A percentile compares a stretch with the other conserved stretches of the same genome.
These are phyloP conservation scores for Xylaria arbuscula DNA, from an alignment of 2,329 filamentous ascomycete genomes.

Conservation along the genomic window DNA sequence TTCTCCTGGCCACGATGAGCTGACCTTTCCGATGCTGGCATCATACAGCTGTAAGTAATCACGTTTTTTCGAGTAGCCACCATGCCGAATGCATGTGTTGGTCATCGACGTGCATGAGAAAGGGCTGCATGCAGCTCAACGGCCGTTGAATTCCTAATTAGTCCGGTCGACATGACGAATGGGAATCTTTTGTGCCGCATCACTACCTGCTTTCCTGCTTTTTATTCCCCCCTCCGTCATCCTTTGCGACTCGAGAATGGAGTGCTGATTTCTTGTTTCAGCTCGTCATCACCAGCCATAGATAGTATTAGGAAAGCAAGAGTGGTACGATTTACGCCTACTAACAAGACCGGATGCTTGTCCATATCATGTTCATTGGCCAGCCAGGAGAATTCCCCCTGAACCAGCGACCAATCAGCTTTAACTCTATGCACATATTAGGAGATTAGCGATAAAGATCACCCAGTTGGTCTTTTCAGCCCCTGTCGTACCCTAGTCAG, in stretches of 20 bases:
- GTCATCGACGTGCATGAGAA: slow-evolving; percentile 5
- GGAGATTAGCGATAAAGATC: slow-evolving; percentile 32
- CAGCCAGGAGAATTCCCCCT: background rate
- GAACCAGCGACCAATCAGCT: slow-evolving; percentile 30
- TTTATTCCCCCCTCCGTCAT: background rate
- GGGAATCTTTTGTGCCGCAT: slow-evolving; percentile 12
- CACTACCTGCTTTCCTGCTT: background rate
- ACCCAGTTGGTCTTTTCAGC: slow-evolving; percentile 1
- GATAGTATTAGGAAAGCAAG: slow-evolving; percentile 19
- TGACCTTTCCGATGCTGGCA: slow-evolving; percentile 8
- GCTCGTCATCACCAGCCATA: slow-evolving; percentile 23
- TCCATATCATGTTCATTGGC: slow-evolving; percentile 11
- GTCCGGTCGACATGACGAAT: background rate
- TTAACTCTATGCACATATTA: slow-evolving; percentile 15
- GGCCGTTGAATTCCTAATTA: slow-evolving; percentile 1
- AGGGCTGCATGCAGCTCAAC: slow-evolving; percentile 14
- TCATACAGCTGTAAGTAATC: slow-evolving; percentile 2
- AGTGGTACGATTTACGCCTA: slow-evolving; percentile 22
- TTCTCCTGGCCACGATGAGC: slow-evolving; percentile 9
- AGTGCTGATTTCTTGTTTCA: slow-evolving; percentile 11
- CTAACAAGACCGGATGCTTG: slow-evolving; percentile 12
- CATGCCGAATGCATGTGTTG: background rate
- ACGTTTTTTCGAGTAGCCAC: slow-evolving; percentile 18
- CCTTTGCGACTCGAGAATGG: background rate
- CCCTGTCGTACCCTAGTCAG: slow-evolving; percentile 1